Evolutionary conservation across 306 rosid genomes (phyloP).

Genomic region (Vachellia pachyceras): DNA sequence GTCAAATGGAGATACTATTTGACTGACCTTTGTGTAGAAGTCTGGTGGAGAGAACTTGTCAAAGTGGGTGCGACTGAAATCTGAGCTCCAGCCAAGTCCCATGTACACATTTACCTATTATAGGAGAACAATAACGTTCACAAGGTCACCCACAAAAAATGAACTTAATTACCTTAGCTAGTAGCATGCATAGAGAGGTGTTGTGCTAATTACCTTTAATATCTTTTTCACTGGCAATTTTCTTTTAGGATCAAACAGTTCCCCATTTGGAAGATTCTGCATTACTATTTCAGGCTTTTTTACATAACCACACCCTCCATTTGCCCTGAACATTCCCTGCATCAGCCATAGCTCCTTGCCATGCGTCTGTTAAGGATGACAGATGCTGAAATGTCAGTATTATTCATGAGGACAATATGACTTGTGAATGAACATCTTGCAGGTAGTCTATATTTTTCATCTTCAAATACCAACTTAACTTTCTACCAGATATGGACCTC

Average conservation of each 20-base stretch:
- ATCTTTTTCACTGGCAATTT: slow-evolving; percentile 53
- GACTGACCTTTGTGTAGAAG: slow-evolving; percentile 76
- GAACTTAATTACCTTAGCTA: slow-evolving; percentile 9
- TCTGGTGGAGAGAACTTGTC: slow-evolving; percentile 88
- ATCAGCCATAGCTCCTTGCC: slow-evolving; percentile 84
- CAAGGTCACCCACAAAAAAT: not conserved
- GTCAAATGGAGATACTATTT: not conserved
- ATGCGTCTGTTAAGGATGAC: slow-evolving; percentile 58
- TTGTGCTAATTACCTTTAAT: slow-evolving; percentile 61
- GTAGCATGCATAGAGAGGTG: not conserved
- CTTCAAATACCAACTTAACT: not conserved
- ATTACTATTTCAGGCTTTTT: slow-evolving; percentile 78
- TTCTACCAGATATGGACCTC: no score
- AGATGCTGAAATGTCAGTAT: slow-evolving; percentile 23
- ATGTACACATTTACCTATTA: slow-evolving; percentile 69
- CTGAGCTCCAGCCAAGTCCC: slow-evolving; percentile 58
- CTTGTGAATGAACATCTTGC: slow-evolving; percentile 9
- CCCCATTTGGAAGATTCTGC: slow-evolving; percentile 50
- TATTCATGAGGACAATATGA: slow-evolving; percentile 28
- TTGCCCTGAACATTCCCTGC: slow-evolving; percentile 96
- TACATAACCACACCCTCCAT: slow-evolving; percentile 92
- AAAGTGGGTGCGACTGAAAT: slow-evolving; percentile 58
- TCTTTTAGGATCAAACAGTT: slow-evolving; percentile 72
- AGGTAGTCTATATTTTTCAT: not conserved
- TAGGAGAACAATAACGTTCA: slow-evolving; percentile 27